Conservation (phyloP, 1,284 basidiomycete species). For the Hypsizygus ulmarius region DNA sequence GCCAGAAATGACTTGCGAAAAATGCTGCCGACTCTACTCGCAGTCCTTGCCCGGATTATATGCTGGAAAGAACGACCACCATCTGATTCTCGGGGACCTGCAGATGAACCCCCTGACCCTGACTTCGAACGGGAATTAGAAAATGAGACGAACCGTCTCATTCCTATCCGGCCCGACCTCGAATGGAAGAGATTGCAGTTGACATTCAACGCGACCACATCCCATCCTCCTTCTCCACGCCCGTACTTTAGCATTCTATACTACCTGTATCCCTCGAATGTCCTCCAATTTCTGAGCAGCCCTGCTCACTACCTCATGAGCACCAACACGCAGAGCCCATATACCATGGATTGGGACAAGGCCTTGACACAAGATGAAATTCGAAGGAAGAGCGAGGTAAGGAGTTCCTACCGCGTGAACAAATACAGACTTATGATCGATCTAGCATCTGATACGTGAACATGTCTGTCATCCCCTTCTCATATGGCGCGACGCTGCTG, state of each 20-base stretch:
- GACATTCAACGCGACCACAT: constrained; percentile 48
- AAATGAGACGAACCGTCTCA: constrained; percentile 33
- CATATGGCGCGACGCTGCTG: constrained; percentile 59
- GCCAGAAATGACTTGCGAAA: constrained; percentile 52
- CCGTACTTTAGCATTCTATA: constrained; percentile 78
- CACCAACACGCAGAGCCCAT: constrained; percentile 50
- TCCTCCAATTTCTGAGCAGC: constrained; percentile 68
- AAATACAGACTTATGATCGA: constrained; percentile 2
- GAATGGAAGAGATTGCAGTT: constrained; percentile 64
- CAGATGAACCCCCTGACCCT: constrained; percentile 28
- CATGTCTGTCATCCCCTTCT: constrained; percentile 75
- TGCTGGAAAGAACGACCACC: constrained; percentile 63
- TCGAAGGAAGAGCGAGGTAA: constrained; percentile 63
- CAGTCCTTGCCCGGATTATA: constrained; percentile 63
- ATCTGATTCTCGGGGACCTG: constrained; percentile 21
- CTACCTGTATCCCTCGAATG: constrained; percentile 86
- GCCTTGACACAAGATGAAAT: constrained; percentile 71
- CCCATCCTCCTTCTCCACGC: constrained; percentile 53
- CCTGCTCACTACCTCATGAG: constrained; percentile 63
- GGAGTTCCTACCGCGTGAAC: constrained; percentile 12
- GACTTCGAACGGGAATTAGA: constrained; percentile 42
- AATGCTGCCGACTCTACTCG: constrained; percentile 60
- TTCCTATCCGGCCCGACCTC: constrained; percentile 51
- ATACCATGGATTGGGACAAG: constrained; percentile 60
- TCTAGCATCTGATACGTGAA: constrained; percentile 63